phyloP scores from a whole-genome alignment of 2,329 filamentous ascomycete genomes.

The Fusarium vanettenii region DNA sequence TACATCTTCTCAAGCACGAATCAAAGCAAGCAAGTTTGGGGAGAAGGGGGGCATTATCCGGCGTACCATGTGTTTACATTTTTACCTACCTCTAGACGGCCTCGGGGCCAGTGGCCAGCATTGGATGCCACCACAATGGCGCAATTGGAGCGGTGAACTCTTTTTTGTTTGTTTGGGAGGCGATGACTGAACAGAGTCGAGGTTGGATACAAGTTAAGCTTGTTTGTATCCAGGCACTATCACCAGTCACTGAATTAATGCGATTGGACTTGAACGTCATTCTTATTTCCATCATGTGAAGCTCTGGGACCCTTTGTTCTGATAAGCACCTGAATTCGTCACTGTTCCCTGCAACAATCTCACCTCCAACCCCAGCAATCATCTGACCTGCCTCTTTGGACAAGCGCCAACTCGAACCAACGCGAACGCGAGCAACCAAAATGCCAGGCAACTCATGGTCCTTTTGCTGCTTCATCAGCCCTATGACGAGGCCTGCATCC shows the following conservation, averaged over 20 bases:
- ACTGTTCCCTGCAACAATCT: neutral
- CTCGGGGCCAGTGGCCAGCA: neutral
- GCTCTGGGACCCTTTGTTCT: neutral
- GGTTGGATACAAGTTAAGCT: neutral
- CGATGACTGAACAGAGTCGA: neutral
- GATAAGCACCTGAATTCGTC: neutral
- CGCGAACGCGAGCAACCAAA: neutral
- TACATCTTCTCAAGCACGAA: neutral
- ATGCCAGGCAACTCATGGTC: neutral
- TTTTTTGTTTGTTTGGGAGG: neutral
- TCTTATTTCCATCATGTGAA: neutral
- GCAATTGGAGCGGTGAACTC: neutral
- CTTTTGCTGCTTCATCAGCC: neutral
- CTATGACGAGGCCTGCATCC: neutral
- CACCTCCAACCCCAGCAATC: neutral
- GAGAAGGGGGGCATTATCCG: conserved; percentile 15
- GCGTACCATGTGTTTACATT: conserved; percentile 20
- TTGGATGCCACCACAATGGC: conserved; percentile 7
- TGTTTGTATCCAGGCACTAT: neutral
- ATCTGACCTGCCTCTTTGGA: conserved; percentile 2
- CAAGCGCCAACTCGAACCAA: neutral
- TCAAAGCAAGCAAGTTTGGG: neutral
- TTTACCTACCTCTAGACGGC: neutral
- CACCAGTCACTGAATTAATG: neutral
- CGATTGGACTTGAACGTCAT: neutral